Evolutionary conservation across 2,329 filamentous ascomycete species (phyloP), one percentile per base, ranked within the genome.

Genomic region (Penicillium sp.): DNA sequence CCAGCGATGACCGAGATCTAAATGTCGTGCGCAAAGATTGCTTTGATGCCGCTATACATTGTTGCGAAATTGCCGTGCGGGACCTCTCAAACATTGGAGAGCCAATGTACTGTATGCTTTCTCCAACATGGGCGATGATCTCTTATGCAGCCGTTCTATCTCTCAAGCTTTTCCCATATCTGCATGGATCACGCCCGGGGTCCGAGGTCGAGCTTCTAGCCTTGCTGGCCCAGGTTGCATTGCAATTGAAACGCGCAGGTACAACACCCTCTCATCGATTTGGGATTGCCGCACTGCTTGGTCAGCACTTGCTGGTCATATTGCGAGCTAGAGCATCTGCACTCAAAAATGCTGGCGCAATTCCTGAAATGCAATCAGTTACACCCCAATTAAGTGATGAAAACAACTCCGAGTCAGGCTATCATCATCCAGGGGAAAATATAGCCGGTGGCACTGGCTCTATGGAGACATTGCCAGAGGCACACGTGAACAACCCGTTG

Each of bases 61-160:
- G 62, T 25, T 74, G 71, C 25, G 72, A 73, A 55, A 52, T 67
- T 0, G 68, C 70, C 1, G 71, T 74, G 2, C 60, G 49, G 10
- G 71, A 73, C 43, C 49, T 74, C n/a, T 33, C 65, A 8, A 51
- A 25, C 0, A 61, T 72, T 1, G 71, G 70, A 6, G 71, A 73
- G 33, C 66, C 70, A 22, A 42, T 74, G 13, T 75, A 74, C 46
- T 70, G 66, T 26, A 73, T 75, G 70, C 55, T 75, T 22, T 66
- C 71, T n/a, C 72, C 72, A 0, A 74, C 70, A 0, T 74, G 72
- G 72, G 71, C 71, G 0, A 75, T 75, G 71, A 71, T 73, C 35
- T 67, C 71, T 0, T 74, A 74, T 37, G 67, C 71, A 0, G 70
- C 68, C 0, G 69, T 73, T 13, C 59, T 74, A 2, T 61, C 71